phyloP scores from a whole-genome alignment of 192 early-diverging fungal species.

The Entomortierella lignicola region DNA sequence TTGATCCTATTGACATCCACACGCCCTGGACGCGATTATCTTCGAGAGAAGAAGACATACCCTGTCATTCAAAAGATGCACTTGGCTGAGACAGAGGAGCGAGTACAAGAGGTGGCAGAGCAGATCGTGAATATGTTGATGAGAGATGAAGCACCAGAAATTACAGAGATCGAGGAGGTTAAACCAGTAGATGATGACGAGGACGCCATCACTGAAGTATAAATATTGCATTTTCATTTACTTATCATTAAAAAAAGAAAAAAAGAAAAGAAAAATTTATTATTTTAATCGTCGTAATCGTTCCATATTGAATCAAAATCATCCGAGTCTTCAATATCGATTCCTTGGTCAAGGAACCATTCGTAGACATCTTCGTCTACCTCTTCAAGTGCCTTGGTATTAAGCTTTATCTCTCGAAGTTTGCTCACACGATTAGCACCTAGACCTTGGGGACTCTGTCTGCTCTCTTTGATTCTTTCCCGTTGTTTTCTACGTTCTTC shows the following conservation, averaged over 20 bases:
- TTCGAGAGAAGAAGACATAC: constrained; percentile 88
- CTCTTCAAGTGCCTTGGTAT: neutral
- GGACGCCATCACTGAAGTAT: constrained; percentile 39
- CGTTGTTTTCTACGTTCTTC: neutral
- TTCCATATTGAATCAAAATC: neutral
- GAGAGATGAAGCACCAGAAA: constrained; percentile 74
- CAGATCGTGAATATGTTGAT: constrained; percentile 87
- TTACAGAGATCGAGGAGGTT: constrained; percentile 48
- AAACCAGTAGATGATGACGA: constrained; percentile 37
- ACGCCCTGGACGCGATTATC: constrained; percentile 77
- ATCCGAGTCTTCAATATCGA: neutral
- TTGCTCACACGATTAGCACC: neutral
- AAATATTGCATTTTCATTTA: too few relatives aligned
- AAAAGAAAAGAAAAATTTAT: neutral
- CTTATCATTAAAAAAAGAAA: too few relatives aligned
- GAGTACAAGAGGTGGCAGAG: constrained; percentile 77
- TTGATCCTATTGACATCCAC: constrained; percentile 84
- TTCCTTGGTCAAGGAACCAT: constrained; percentile 14
- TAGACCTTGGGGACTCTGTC: neutral
- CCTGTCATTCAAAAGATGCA: constrained; percentile 88
- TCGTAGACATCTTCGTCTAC: constrained; percentile 1
- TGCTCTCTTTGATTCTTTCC: neutral
- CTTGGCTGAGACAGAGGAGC: constrained; percentile 76
- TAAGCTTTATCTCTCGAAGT: neutral
- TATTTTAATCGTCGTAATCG: neutral